Evolutionary conservation across 139 green algal species (phyloP), one percentile per base, ranked within the genome.

Genomic region (Tetraselmis striata): DNA sequence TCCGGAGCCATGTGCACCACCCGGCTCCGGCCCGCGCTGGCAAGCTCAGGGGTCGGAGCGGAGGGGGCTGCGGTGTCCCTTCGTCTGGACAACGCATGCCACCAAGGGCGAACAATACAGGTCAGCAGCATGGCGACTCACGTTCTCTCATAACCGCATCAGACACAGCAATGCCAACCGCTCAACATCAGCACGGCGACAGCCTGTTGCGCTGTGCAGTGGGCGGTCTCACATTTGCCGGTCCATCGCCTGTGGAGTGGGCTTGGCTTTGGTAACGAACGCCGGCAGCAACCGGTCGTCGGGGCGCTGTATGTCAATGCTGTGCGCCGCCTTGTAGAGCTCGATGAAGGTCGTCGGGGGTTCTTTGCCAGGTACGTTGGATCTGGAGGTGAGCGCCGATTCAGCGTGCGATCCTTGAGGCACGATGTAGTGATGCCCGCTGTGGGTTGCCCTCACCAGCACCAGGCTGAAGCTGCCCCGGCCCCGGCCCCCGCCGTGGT

Each of bases 1-100:
- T 91, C 30, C 2, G 87, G 85, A 31, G 85, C 30, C 77, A 90
- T 77, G 78, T 79, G 30, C 75, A 91, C 76, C 59, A 85, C 75
- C 0, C 80, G 77, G 30, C 30, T 30, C 31, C n/a, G n/a, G n/a
- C n/a, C n/a, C n/a, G n/a, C n/a, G n/a, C n/a, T n/a, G n/a, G n/a
- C n/a, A n/a, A n/a, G n/a, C n/a, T n/a, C n/a, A n/a, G n/a, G n/a
- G n/a, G n/a, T n/a, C n/a, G n/a, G n/a, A n/a, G n/a, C n/a, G n/a
- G n/a, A n/a, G n/a, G n/a, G n/a, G n/a, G n/a, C n/a, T n/a, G n/a
- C n/a, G n/a, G n/a, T n/a, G n/a, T n/a, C n/a, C n/a, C n/a, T n/a
- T n/a, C n/a, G n/a, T n/a, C n/a, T n/a, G n/a, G n/a, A n/a, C n/a
- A n/a, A n/a, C n/a, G n/a, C n/a, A n/a, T n/a, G n/a, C n/a, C n/a